phyloP scores from a whole-genome alignment of 768 basidiomycete species.

The Baorangia bicolor region DNA sequence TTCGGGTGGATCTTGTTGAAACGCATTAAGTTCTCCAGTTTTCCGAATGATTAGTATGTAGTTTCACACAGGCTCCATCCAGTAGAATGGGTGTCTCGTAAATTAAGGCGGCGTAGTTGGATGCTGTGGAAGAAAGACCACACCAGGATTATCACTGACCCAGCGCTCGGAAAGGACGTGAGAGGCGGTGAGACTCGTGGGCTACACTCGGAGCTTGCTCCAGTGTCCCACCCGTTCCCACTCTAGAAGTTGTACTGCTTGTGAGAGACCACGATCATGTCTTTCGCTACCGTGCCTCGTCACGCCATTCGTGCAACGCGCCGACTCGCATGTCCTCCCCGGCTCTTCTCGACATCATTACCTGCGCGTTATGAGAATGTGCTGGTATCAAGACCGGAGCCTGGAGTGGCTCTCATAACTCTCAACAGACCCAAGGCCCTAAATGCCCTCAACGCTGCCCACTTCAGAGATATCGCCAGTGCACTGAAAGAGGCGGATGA shows the following conservation, averaged over 20 bases:
- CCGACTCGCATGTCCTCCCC: not conserved
- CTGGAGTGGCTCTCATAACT: constrained; percentile 74
- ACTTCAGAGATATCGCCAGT: constrained; percentile 79
- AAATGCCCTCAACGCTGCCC: constrained; percentile 80
- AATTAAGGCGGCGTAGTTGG: not conserved
- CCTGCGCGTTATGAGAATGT: constrained; percentile 57
- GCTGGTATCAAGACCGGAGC: constrained; percentile 64
- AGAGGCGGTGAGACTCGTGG: not conserved
- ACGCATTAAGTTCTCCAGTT: not conserved
- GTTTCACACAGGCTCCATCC: not conserved
- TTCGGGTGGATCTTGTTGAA: not conserved
- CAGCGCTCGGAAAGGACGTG: not conserved
- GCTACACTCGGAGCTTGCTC: not conserved
- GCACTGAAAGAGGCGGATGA: constrained; percentile 69
- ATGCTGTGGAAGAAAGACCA: not conserved
- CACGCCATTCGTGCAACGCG: constrained; percentile 2
- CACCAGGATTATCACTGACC: too few relatives aligned
- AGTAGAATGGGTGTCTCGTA: not conserved
- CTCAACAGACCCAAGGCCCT: constrained; percentile 88
- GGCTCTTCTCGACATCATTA: constrained; percentile 31
- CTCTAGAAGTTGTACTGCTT: too few relatives aligned
- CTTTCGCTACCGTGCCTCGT: constrained; percentile 8
- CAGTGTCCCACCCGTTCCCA: too few relatives aligned
- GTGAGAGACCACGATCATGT: constrained; percentile 16
- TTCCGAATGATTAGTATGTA: too few relatives aligned